phyloP scores from a whole-genome alignment of 1,284 basidiomycete genomes.

The Ceratobasidium sp. region DNA sequence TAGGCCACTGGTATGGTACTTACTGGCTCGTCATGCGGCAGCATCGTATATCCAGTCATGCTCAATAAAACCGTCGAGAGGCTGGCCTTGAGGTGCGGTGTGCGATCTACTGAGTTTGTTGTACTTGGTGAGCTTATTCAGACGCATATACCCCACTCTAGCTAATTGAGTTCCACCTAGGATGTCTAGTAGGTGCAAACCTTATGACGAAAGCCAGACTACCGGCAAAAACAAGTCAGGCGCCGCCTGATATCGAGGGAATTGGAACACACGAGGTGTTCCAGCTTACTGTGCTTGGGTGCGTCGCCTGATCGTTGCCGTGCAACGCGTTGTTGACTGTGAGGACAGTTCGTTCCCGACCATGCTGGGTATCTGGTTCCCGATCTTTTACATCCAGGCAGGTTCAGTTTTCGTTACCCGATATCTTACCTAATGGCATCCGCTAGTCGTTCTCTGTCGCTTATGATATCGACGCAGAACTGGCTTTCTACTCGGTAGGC shows the following conservation, averaged over 20 bases:
- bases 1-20: conserved; percentile 65
- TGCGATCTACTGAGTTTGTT: conserved; percentile 42
- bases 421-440: not conserved
- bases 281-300: conserved; percentile 29
- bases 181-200: conserved; percentile 34
- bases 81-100: conserved; percentile 74
- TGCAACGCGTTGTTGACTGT: not conserved
- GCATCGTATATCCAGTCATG: conserved; percentile 75
- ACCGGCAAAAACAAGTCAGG: conserved; percentile 12
- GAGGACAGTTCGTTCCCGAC: conserved; percentile 29
- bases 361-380: conserved; percentile 36
- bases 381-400: conserved; percentile 42
- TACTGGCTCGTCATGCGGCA: conserved; percentile 68
- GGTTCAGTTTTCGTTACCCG: not conserved
- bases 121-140: conserved; percentile 15
- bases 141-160: not conserved
- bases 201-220: conserved; percentile 42
- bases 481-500: conserved; percentile 40
- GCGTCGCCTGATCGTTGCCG: not conserved
- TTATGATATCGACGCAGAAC: conserved; percentile 20
- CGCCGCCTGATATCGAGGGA: conserved; percentile 23
- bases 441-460: conserved; percentile 29
- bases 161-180: conserved; percentile 1
- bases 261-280: conserved; percentile 28
- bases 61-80: conserved; percentile 66